Evolutionary conservation across 441 rosid genomes (phyloP).

Genomic region (Gossypium davidsonii): DNA sequence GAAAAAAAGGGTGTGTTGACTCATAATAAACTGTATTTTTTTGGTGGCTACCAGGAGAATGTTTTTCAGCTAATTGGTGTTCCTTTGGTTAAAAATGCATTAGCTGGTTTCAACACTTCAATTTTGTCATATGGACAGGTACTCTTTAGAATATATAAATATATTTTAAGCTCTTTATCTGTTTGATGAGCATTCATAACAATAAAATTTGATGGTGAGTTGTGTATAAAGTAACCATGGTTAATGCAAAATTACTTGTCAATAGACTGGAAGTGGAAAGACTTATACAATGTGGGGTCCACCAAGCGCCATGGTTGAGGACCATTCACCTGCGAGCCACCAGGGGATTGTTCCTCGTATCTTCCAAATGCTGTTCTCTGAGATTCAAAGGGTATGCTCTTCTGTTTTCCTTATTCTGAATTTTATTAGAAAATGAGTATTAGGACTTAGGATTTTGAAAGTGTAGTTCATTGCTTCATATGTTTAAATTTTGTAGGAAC

Average conservation of each 20-base stretch:
- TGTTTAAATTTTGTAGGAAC: constrained; percentile 41
- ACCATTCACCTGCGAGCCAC: constrained; percentile 60
- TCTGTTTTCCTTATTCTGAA: not conserved
- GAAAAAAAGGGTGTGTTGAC: not conserved
- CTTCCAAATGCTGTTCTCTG: constrained; percentile 70
- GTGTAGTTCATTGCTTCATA: constrained; percentile 5
- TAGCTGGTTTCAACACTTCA: constrained; percentile 80
- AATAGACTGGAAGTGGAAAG: constrained; percentile 89
- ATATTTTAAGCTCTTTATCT: not conserved
- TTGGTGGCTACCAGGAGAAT: constrained; percentile 49
- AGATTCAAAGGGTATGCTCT: constrained; percentile 58
- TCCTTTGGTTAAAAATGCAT: constrained; percentile 67
- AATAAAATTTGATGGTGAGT: not conserved
- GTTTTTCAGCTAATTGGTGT: constrained; percentile 65
- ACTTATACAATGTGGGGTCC: constrained; percentile 97
- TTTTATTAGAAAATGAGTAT: not conserved
- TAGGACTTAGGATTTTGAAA: not conserved
- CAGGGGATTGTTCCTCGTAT: constrained; percentile 85
- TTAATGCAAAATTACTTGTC: not conserved
- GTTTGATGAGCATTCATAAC: not conserved
- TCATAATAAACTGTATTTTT: constrained; percentile 10
- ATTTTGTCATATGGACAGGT: constrained; percentile 91
- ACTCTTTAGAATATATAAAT: constrained; percentile 5
- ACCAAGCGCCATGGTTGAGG: constrained; percentile 83
- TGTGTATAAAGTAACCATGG: not conserved